Conservation (phyloP, 1,139 yeast genomes). For the Suzukiozyma palmioleophila region DNA sequence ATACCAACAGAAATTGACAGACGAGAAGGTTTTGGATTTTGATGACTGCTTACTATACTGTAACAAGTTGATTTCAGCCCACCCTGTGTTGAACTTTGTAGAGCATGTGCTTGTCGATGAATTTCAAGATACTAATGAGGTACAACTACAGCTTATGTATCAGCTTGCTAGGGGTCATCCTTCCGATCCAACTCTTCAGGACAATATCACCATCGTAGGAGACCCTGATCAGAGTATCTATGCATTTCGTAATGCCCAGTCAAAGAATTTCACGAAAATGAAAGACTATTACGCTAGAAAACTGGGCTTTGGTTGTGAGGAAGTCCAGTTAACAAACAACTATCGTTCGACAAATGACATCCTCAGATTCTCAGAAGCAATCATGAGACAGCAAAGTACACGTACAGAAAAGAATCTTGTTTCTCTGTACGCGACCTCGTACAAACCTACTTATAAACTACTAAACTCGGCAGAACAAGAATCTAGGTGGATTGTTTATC, state of each 20-base stretch:
- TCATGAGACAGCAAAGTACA: constrained; percentile 59
- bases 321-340: constrained; percentile 57
- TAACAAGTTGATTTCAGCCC: constrained; percentile 40
- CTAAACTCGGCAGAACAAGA: constrained; percentile 45
- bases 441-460: constrained; percentile 46
- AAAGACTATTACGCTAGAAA: constrained; percentile 31
- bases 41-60: constrained; percentile 74
- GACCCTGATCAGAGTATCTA: constrained; percentile 97
- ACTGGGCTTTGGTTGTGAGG: constrained; percentile 15
- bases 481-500: constrained; percentile 54
- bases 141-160: constrained; percentile 68
- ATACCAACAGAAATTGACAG: constrained; percentile 48
- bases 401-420: constrained; percentile 41
- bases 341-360: constrained; percentile 77
- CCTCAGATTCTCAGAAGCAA: constrained; percentile 55
- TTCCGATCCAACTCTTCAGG: constrained; percentile 14
- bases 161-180: constrained; percentile 47
- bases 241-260: constrained; percentile 78
- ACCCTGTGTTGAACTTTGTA: constrained; percentile 45
- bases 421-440: constrained; percentile 39
- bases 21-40: constrained; percentile 58
- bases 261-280: constrained; percentile 65
- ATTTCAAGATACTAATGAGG: constrained; percentile 83
- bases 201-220: constrained; percentile 81
- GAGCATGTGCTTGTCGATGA: constrained; percentile 86